Conservation (phyloP, 257 asterid species). For the Solanum pinnatisectum region DNA sequence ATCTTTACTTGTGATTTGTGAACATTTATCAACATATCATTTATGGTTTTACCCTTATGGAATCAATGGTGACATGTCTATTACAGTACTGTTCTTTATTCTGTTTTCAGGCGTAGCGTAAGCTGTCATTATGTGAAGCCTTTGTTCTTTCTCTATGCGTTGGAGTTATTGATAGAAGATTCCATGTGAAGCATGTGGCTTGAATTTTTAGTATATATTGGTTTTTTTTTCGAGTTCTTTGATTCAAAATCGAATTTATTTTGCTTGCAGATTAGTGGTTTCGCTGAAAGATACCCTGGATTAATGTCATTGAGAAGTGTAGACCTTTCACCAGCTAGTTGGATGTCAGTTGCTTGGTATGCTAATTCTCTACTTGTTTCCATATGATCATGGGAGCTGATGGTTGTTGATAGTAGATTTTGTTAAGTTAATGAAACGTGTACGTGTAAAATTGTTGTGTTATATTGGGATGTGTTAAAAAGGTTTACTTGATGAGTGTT, state of each 20-base stretch:
- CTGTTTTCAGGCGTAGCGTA: background rate
- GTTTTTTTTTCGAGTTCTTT: background rate
- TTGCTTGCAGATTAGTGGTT: constrained; percentile 23
- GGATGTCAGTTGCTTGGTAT: constrained; percentile 53
- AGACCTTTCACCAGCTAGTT: constrained; percentile 48
- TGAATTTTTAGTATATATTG: background rate
- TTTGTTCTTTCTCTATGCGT: constrained; percentile 1
- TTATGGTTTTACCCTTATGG: background rate
- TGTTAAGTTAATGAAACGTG: background rate
- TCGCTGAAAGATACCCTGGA: constrained; percentile 32
- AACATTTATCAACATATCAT: background rate
- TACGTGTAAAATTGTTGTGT: background rate
- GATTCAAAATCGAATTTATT: background rate
- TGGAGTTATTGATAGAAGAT: background rate
- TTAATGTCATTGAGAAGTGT: constrained; percentile 41
- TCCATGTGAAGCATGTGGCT: constrained; percentile 3
- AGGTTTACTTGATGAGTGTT: background rate
- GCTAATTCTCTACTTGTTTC: background rate
- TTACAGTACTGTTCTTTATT: background rate
- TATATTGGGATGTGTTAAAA: background rate
- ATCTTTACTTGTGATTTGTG: background rate
- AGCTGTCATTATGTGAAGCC: background rate
- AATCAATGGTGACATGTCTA: background rate
- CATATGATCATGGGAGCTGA: background rate
- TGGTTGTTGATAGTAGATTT: background rate